Base-by-base conservation (phyloP, 2,329 filamentous ascomycete genomes). In the Pseudogymnoascus sp. region DNA sequence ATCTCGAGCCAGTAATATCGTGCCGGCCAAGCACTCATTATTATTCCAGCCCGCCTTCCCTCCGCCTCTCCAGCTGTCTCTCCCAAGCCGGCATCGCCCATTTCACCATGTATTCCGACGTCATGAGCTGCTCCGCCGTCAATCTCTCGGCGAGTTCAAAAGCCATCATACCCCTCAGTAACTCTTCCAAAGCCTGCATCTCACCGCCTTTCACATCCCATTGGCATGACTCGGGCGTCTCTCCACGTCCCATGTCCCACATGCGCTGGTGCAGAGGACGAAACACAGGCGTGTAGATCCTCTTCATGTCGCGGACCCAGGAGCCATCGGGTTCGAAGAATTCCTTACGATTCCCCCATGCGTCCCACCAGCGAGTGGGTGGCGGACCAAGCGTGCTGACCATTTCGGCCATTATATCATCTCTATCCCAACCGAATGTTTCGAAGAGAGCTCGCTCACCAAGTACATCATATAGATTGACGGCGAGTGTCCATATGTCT, bases 401-500 rank as follows among this genome's bases (percentile, higher is more conserved):
- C 35, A 65, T 52, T 7, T 26, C 26, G 31, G 41, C 23, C n/a
- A 67, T 19, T 45, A 59, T 37, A 10, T 66, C 63, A 59, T 66
- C 61, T 21, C 45, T 12, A 14, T 55, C 63, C 55, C 58, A 61
- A 12, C 41, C 37, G 10, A 63, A 62, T 38, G 63, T 14, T 33
- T 61, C 29, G 12, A 67, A 66, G 11, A 66, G 38, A 26, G 63
- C 45, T 19, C 62, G 64, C 19, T 62, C 60, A 7, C 52, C 61
- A 19, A 63, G 62, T 10, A 66, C 64, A 14, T 63, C 63, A 41
- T 63, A 66, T 1, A 67, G 26, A 16, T 29, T 64, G 59, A 61
- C 63, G 12, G 59, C 64, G 5, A 66, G 41, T 39, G 66, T 62
- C 62, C 65, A 66, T n/a, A 67, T 41, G 29, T 66, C 66, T 41